Evolutionary conservation across 352 stramenopile species (phyloP), one percentile per base, ranked within the genome.

Genomic region (Pythium phragmitis): DNA sequence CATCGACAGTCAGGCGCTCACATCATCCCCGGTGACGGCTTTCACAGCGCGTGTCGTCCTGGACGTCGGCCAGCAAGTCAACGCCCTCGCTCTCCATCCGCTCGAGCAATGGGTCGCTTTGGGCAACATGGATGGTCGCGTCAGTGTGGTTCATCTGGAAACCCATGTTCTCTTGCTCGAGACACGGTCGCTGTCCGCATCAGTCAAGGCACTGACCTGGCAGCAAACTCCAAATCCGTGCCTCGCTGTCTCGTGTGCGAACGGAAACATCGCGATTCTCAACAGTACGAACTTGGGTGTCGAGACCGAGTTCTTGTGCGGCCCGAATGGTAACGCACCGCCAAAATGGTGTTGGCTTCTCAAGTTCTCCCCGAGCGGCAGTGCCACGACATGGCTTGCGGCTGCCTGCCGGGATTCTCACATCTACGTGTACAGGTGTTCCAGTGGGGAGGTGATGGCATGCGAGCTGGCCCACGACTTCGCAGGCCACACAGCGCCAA

Each of bases 361-460:
- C 1, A 79, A 75, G 56, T 94, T 91, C 34, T 82, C 70, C 1
- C 70, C 77, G 7, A 3, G n/a, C 7, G 23, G 53, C 2, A 69
- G 52, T 17, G 33, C 30, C 54, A 63, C 63, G 13, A 36, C 63
- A 60, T 59, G 76, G 55, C 70, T 74, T 73, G 63, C 82, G 63
- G 52, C 67, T 75, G 86, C 73, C 1, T 91, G 75, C 65, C 77
- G 82, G 23, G 80, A 96, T 63, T 90, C 77, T 46, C 81, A 77
- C 28, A 76, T 96, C 17, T 94, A 95, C 68, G 70, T 96, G 7
- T 92, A 92, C 30, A 52, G 52, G 23, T 50, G 56, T 19, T 58
- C 9, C 12, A 64, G 39, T 21, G 71, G 33, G 4, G 45, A 62
- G 21, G 7, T 23, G 4, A 57, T 53, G 33, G 72, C 23, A 4